These are phyloP conservation scores for Irineochytrium annulatum DNA, from an alignment of 192 early-diverging fungal genomes.

Conservation along the genomic window DNA sequence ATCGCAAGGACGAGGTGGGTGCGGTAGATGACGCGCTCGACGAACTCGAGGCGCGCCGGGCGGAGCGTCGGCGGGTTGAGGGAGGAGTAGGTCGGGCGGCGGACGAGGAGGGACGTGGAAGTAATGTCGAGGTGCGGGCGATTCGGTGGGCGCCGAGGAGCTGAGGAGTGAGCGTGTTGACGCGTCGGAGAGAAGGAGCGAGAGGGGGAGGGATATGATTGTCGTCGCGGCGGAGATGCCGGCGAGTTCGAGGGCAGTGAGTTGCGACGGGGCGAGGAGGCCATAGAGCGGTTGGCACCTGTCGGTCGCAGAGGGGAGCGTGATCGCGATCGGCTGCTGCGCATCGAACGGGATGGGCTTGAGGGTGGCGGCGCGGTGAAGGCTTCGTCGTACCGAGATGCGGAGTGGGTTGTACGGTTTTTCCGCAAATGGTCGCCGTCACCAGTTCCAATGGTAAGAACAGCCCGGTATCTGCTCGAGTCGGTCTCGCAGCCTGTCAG, in stretches of 20 bases:
- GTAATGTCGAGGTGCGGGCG: no score
- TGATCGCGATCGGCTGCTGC: not conserved
- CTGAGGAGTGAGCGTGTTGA: not conserved
- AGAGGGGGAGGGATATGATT: not conserved
- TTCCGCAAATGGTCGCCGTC: conserved; percentile 1
- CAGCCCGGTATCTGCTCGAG: conserved; percentile 19
- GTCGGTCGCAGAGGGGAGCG: not conserved
- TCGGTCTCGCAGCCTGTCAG: conserved; percentile 7
- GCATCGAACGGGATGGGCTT: no score
- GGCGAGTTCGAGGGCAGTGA: not conserved
- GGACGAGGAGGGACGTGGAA: no score
- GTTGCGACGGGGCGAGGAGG: no score
- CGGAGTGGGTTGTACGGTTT: not conserved
- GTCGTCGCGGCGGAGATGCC: not conserved
- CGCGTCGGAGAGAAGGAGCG: not conserved
- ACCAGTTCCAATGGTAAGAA: conserved; percentile 13
- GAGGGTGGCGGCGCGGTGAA: not conserved
- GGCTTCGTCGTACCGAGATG: not conserved
- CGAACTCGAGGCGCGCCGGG: conserved; percentile 11
- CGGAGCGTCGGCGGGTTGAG: conserved; percentile 13
- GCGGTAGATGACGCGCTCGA: conserved; percentile 5
- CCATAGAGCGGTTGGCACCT: not conserved
- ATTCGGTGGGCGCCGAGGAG: no score
- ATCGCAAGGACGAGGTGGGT: conserved; percentile 12
- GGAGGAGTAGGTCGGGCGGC: not conserved